phyloP scores from a whole-genome alignment of 306 rosid species.

The Dryas alaskensis region DNA sequence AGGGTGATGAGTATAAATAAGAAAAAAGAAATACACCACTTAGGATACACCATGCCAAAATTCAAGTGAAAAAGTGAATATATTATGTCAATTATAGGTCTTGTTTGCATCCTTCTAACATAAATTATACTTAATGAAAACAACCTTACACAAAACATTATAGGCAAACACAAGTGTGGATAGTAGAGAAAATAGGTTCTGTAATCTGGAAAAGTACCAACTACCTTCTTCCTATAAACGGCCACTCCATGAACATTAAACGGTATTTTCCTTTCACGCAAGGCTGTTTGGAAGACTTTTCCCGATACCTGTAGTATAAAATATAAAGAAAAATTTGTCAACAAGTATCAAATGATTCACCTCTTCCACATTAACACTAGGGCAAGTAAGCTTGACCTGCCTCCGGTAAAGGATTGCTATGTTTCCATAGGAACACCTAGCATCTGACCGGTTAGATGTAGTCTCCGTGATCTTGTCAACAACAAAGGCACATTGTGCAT shows the following conservation, averaged over 20 bases:
- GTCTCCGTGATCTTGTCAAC: slow-evolving; percentile 81
- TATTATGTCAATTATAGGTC: background rate
- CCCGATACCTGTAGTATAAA: slow-evolving; percentile 62
- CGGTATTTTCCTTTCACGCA: slow-evolving; percentile 90
- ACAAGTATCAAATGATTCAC: background rate
- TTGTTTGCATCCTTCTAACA: background rate
- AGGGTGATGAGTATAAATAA: background rate
- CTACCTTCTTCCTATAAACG: slow-evolving; percentile 88
- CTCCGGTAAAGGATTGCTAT: slow-evolving; percentile 93
- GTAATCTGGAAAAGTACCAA: slow-evolving; percentile 5
- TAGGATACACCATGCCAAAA: background rate
- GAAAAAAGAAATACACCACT: background rate
- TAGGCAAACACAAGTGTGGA: slow-evolving; percentile 1
- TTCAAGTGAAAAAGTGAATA: background rate
- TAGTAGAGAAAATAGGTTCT: slow-evolving; percentile 12
- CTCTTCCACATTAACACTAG: slow-evolving; percentile 14
- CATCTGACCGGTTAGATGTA: slow-evolving; percentile 45
- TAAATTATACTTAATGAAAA: background rate
- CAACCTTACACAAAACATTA: background rate
- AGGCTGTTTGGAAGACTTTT: slow-evolving; percentile 81
- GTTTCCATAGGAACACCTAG: slow-evolving; percentile 57
- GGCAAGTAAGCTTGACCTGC: slow-evolving; percentile 65
- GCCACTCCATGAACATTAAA: slow-evolving; percentile 92
- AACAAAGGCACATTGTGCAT: slow-evolving; percentile 80
- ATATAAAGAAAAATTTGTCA: background rate